Percentiles rank a stretch among this genome's conserved stretches.
Conservation (phyloP, 2,329 filamentous ascomycete genomes). For the Purpureocillium takamizusanense region DNA sequence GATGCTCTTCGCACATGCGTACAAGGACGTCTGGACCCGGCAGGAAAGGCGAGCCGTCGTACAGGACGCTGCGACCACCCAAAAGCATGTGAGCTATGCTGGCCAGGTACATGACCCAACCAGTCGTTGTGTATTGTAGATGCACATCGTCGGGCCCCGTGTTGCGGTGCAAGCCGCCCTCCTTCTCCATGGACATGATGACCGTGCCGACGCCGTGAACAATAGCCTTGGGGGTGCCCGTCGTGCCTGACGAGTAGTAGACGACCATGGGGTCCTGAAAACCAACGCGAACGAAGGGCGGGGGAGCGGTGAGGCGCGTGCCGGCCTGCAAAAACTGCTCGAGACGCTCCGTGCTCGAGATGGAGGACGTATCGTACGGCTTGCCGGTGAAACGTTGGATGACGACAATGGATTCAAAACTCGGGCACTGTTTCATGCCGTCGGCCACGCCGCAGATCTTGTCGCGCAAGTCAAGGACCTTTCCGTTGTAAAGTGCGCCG, state of each 20-base stretch:
- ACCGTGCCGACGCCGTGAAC: constrained; percentile 66
- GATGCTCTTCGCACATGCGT: constrained; percentile 50
- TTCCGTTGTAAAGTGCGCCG: constrained; percentile 69
- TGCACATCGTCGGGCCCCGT: constrained; percentile 28
- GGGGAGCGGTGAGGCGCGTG: constrained; percentile 15
- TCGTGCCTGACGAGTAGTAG: constrained; percentile 74
- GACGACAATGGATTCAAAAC: constrained; percentile 56
- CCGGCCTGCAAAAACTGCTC: constrained; percentile 32
- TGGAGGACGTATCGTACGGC: constrained; percentile 46
- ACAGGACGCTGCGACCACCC: constrained; percentile 58
- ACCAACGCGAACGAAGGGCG: constrained; percentile 49
- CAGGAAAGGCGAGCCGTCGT: constrained; percentile 74
- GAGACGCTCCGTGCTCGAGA: constrained; percentile 39
- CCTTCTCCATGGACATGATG: constrained; percentile 47
- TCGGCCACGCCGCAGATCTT: constrained; percentile 66
- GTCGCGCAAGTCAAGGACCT: constrained; percentile 57
- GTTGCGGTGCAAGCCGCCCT: constrained; percentile 44
- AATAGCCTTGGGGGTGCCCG: constrained; percentile 77
- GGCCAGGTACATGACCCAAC: constrained; percentile 83
- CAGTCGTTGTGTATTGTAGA: constrained; percentile 57
- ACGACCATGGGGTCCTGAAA: constrained; percentile 73
- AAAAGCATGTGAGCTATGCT: constrained; percentile 48
- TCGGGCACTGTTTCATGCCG: constrained; percentile 50
- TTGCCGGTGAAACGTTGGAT: constrained; percentile 53
- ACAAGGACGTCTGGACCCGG: constrained; percentile 58